Evolutionary conservation across 305 asterid species (phyloP), one percentile per base, ranked within the genome.

Genomic region (Ajuga reptans): DNA sequence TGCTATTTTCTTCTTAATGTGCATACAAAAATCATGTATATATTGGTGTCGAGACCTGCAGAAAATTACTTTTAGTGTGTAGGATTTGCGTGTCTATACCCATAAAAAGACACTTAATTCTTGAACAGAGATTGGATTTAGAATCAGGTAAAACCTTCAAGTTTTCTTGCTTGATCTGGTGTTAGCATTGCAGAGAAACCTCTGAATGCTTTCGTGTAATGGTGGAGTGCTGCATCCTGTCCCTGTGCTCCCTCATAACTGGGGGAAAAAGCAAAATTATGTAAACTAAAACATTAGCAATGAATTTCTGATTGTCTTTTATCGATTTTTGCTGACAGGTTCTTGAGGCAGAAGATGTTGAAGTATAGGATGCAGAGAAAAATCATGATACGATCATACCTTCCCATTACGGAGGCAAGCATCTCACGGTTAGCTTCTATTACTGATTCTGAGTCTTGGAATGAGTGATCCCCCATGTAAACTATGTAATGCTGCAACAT

Each of bases 111-210:
- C 54, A 43, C 11, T 5, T 10, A 8, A 15, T 50, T 60, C 46
- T 7, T 55, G 61, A 18, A 46, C 27, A 37, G 46, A 37, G 6
- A 59, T 1, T 5, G 24, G 41, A 21, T 27, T 33, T 16, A 10
- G 16, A 31, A 70, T 14, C 45, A n/a, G 61, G 61, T 43, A 55
- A 41, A 50, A 86, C 89, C 85, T 69, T 81, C 61, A 18, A 86
- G 74, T 62, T 64, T 57, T 71, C 77, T 60, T 63, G 92, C 86
- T 81, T 84, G 89, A 76, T 79, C 74, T 39, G 79, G 55, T 29
- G 89, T 86, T 31, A 86, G 88, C 88, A 81, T 64, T 12, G 87
- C 92, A 3, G 92, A 86, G 78, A 84, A 86, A 33, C 89, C 89
- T 78, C 88, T 77, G 78, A 86, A 86, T 67, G 79, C 71, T 69